These are phyloP conservation scores for Gautieria morchelliformis DNA, from an alignment of 768 basidiomycete genomes.

Conservation along the genomic window DNA sequence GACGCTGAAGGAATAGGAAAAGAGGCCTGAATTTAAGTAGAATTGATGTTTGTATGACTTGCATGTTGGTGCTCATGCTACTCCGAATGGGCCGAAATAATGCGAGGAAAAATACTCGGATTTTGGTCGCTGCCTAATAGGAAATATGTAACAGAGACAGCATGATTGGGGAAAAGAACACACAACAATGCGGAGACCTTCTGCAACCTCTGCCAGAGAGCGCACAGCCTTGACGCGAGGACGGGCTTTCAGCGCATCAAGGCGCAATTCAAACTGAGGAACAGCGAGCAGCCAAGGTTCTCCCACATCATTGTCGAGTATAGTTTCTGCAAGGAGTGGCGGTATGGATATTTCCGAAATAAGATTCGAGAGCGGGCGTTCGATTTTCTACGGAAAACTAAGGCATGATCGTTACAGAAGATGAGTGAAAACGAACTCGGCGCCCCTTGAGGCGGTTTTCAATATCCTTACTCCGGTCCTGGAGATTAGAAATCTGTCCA, in stretches of 20 bases:
- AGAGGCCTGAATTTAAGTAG: conserved; percentile 76
- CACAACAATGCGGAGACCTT: conserved; percentile 85
- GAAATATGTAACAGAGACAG: background rate
- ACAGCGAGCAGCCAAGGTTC: conserved; percentile 85
- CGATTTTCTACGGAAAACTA: conserved; percentile 55
- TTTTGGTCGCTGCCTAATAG: conserved; percentile 74
- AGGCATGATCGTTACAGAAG: background rate
- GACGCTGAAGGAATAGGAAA: conserved; percentile 77
- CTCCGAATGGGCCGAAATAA: conserved; percentile 74
- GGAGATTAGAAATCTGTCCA: conserved; percentile 91
- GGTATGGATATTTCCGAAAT: conserved; percentile 76
- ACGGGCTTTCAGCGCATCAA: conserved; percentile 60
- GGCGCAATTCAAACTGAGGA: conserved; percentile 66
- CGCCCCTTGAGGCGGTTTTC: conserved; percentile 79
- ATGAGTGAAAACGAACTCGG: conserved; percentile 41
- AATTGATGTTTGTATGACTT: conserved; percentile 81
- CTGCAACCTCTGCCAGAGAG: conserved; percentile 73
- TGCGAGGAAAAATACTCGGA: conserved; percentile 77
- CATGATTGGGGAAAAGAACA: conserved; percentile 17
- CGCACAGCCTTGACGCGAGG: conserved; percentile 80
- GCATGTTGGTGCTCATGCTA: conserved; percentile 86
- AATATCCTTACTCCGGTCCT: conserved; percentile 82
- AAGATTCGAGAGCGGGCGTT: conserved; percentile 75
- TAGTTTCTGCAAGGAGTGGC: conserved; percentile 61
- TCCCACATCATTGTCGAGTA: conserved; percentile 77